A percentile compares a stretch with the other conserved stretches of the same genome.
Evolutionary conservation across 1,284 basidiomycete species (phyloP).

Genomic region (Ustilago vetiveriae): DNA sequence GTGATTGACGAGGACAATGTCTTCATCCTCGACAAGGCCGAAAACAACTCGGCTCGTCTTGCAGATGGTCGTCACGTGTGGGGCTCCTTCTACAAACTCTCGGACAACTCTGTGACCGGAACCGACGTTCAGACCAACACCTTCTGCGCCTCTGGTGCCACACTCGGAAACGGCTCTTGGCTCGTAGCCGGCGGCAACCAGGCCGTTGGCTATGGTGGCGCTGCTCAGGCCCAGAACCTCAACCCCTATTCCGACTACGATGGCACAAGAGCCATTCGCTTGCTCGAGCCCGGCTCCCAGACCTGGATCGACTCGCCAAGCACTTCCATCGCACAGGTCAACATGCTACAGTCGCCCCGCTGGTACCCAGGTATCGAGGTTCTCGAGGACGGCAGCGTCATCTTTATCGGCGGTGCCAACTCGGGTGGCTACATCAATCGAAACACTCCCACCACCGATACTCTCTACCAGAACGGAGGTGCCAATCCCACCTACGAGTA

Average conservation of each 20-base stretch:
- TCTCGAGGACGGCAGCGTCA: slow-evolving; percentile 61
- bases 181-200: slow-evolving; percentile 67
- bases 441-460: slow-evolving; percentile 61
- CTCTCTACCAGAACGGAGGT: slow-evolving; percentile 43
- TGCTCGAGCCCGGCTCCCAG: slow-evolving; percentile 58
- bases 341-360: slow-evolving; percentile 55
- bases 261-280: slow-evolving; percentile 60
- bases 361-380: slow-evolving; percentile 67
- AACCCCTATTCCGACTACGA: slow-evolving; percentile 62
- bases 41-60: slow-evolving; percentile 62
- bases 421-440: slow-evolving; percentile 66
- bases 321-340: slow-evolving; percentile 32
- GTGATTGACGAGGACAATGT: slow-evolving; percentile 63
- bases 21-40: slow-evolving; percentile 68
- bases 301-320: slow-evolving; percentile 55
- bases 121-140: slow-evolving; percentile 66
- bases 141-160: slow-evolving; percentile 67
- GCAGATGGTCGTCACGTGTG: slow-evolving; percentile 56
- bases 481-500: slow-evolving; percentile 64
- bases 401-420: slow-evolving; percentile 62
- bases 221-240: slow-evolving; percentile 15
- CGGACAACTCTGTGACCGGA: slow-evolving; percentile 54
- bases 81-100: slow-evolving; percentile 58
- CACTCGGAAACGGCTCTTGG: slow-evolving; percentile 67
- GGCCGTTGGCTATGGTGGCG: slow-evolving; percentile 64